Percentiles rank a stretch among this genome's conserved stretches.
These are phyloP conservation scores for Pholiota molesta DNA, from an alignment of 768 basidiomycete species.

Conservation along the genomic window DNA sequence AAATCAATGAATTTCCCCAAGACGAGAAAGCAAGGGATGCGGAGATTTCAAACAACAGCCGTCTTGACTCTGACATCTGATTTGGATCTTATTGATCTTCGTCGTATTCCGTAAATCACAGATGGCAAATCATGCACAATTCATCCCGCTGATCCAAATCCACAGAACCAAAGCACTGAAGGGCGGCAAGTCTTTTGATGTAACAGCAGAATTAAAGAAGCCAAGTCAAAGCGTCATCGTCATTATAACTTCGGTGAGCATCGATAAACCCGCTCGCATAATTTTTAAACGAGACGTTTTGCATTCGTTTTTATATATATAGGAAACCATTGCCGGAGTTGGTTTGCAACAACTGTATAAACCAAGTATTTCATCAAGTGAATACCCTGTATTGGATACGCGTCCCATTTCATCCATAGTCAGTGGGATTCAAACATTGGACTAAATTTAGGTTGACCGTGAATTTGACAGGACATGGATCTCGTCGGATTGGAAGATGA, in stretches of 20 bases:
- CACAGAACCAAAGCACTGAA: conserved; percentile 72
- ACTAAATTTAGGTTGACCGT: background rate
- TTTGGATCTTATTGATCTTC: conserved; percentile 74
- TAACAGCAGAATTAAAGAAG: conserved; percentile 64
- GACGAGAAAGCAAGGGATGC: conserved; percentile 45
- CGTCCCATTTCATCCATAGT: conserved; percentile 68
- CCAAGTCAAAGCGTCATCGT: conserved; percentile 74
- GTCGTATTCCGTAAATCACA: conserved; percentile 66
- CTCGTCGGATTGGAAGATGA: conserved; percentile 68
- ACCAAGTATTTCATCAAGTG: conserved; percentile 52
- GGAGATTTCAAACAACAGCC: conserved; percentile 58
- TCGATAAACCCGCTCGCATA: background rate
- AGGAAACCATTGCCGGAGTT: conserved; percentile 81
- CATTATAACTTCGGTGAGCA: conserved; percentile 61
- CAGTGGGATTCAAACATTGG: conserved; percentile 15
- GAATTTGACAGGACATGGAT: conserved; percentile 57
- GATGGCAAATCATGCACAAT: background rate
- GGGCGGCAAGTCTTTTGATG: conserved; percentile 58
- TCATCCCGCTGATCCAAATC: background rate
- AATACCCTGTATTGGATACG: conserved; percentile 73
- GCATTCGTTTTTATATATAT: conserved; percentile 1
- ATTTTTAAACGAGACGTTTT: background rate
- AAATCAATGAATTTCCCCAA: conserved; percentile 27
- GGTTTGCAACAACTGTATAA: conserved; percentile 54
- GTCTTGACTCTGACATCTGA: conserved; percentile 81